Evolutionary conservation across 2,329 filamentous ascomycete genomes (phyloP), one percentile per base, ranked within the genome.

Genomic region (Coniochaeta sp.): DNA sequence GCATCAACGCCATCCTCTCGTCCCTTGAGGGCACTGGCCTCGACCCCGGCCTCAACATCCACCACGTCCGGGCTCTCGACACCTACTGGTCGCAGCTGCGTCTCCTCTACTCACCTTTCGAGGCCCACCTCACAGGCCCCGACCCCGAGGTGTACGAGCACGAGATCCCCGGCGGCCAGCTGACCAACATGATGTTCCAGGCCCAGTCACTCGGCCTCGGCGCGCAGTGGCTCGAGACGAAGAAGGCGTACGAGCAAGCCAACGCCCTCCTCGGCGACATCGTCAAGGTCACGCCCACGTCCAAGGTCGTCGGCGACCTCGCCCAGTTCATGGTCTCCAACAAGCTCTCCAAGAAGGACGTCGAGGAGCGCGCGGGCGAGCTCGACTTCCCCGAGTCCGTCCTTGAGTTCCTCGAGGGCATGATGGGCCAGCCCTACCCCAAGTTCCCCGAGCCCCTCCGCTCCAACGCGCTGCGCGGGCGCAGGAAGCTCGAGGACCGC

Each of bases 121-220:
- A 99, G 77, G 92, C 94, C 61, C 89, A 92, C 65, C 83, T 99
- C 53, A 85, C 89, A 38, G 94, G 94, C 16, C 92, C 94, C 22
- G 94, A 99, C 65, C 92, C 92, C 3, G 91, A 96, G 72, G 91
- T 96, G 51, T 99, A 99, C 73, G 91, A 96, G 76, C 94, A 99
- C 76, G 94, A 99, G 71, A 99, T 99, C 61, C 94, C 94, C 42
- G 94, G 94, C 74, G 94, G 94, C 58, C 94, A 99, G 74, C 81
- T 99, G 61, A 99, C 94, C 74, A 99, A 99, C 78, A 87, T 99
- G 77, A 96, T 99, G 83, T 99, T 99, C 88, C 94, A 99, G 73
- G 94, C 94, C 55, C 86, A 89, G 31, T 91, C 96, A 72, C 85
- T 97, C 58, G 94, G 94, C 66, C 87, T 99, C 22, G 94, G 94